These are phyloP conservation scores for Staphylotrichum tortipilum DNA, from an alignment of 495 filamentous ascomycete genomes.

Conservation along the genomic window DNA sequence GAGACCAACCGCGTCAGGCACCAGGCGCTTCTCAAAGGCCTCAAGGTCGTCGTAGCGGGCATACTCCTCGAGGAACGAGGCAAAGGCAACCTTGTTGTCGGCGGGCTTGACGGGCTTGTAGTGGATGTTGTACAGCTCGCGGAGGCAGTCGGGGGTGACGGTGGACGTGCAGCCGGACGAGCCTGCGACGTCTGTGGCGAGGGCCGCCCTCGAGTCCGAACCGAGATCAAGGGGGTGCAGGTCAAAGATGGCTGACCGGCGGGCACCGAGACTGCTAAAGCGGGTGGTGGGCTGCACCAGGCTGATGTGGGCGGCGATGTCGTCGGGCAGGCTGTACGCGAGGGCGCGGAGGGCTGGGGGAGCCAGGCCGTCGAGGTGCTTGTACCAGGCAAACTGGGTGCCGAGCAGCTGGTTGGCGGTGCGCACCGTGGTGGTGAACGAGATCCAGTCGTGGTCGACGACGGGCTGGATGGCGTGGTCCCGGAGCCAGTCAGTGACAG, in stretches of 20 bases:
- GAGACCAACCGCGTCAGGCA: conserved; percentile 31
- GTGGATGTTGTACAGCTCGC: conserved; percentile 49
- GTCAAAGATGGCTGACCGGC: conserved; percentile 24
- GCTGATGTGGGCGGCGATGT: conserved; percentile 50
- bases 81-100: conserved; percentile 30
- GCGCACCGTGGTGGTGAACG: conserved; percentile 40
- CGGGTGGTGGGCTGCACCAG: conserved; percentile 62
- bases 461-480: conserved; percentile 39
- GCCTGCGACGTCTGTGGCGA: conserved; percentile 9
- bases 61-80: conserved; percentile 47
- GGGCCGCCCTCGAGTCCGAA: not conserved
- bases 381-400: conserved; percentile 37
- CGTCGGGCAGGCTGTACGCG: conserved; percentile 55
- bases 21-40: conserved; percentile 41
- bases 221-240: conserved; percentile 11
- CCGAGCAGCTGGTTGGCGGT: conserved; percentile 40
- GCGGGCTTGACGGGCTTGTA: conserved; percentile 16
- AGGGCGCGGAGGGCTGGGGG: conserved; percentile 44
- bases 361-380: conserved; percentile 29
- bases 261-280: conserved; percentile 35
- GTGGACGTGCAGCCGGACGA: conserved; percentile 11
- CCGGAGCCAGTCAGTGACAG: conserved; percentile 42
- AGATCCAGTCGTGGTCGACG: conserved; percentile 39
- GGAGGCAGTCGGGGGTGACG: conserved; percentile 52
- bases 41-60: conserved; percentile 50